phyloP scores from a whole-genome alignment of 768 basidiomycete species.

The Lentinula raphanica region DNA sequence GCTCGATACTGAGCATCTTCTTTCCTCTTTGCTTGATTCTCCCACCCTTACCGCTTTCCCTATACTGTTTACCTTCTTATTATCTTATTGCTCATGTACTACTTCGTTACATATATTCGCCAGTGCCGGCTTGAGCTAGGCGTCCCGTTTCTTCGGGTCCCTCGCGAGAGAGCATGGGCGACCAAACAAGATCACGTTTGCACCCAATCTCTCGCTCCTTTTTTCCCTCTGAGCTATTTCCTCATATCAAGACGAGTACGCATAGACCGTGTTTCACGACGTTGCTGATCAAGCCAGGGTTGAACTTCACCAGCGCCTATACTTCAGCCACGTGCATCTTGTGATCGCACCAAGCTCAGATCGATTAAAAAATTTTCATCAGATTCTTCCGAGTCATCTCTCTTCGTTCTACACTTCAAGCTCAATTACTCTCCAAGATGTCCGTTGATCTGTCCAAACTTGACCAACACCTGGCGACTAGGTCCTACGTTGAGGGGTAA shows the following conservation, averaged over 20 bases:
- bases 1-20: no score
- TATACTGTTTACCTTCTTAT: not conserved
- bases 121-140: not conserved
- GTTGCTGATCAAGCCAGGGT: no score
- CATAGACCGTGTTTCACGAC: no score
- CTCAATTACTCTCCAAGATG: constrained; percentile 44
- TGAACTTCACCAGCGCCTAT: no score
- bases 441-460: constrained; percentile 66
- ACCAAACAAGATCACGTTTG: not conserved
- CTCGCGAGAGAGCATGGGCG: not conserved
- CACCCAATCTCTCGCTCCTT: not conserved
- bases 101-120: not conserved
- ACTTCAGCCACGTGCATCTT: no score
- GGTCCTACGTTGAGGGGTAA: constrained; percentile 92
- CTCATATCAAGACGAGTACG: no score
- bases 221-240: no score
- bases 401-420: not conserved
- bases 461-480: constrained; percentile 79
- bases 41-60: no score
- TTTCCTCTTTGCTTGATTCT: no score
- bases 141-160: not conserved
- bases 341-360: no score
- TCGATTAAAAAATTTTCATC: not conserved
- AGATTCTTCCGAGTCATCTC: not conserved
- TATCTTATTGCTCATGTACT: not conserved